Conservation (phyloP, 1,139 yeast species). For the Taphrina communis region DNA sequence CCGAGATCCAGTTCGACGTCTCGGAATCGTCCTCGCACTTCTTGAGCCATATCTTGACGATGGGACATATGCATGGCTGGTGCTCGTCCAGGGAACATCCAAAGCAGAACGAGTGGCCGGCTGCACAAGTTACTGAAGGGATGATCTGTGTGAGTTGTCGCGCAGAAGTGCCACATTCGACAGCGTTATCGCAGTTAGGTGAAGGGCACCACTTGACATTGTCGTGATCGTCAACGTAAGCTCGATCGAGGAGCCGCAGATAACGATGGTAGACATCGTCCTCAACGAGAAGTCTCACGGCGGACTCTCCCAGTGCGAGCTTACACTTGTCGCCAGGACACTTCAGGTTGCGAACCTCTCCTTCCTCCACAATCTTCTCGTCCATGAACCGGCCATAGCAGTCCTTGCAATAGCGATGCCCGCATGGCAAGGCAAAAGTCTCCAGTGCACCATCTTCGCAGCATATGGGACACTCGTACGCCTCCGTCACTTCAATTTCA, state of each 20-base stretch:
- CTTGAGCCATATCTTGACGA: constrained; percentile 73
- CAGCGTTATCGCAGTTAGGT: constrained; percentile 73
- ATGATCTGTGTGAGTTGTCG: constrained; percentile 55
- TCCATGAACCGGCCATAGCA: constrained; percentile 71
- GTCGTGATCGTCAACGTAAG: constrained; percentile 61
- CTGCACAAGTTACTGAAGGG: constrained; percentile 72
- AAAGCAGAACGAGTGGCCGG: constrained; percentile 78
- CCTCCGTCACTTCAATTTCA: constrained; percentile 46
- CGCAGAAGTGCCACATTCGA: constrained; percentile 57
- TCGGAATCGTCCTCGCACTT: constrained; percentile 88
- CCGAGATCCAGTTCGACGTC: constrained; percentile 86
- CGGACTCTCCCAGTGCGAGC: constrained; percentile 50
- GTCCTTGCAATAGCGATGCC: constrained; percentile 68
- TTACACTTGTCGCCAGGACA: constrained; percentile 66
- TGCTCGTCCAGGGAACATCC: constrained; percentile 73
- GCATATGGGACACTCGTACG: constrained; percentile 69
- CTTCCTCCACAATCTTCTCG: constrained; percentile 60
- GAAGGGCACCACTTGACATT: constrained; percentile 81
- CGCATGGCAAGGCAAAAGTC: constrained; percentile 67
- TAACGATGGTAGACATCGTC: constrained; percentile 48
- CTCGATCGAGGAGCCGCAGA: constrained; percentile 50
- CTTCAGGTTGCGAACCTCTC: constrained; percentile 57
- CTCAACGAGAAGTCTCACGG: constrained; percentile 53
- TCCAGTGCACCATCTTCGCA: constrained; percentile 60
- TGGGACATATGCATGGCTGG: constrained; percentile 77